phyloP scores from a whole-genome alignment of 1,284 basidiomycete genomes.

The Ustilago nuda region DNA sequence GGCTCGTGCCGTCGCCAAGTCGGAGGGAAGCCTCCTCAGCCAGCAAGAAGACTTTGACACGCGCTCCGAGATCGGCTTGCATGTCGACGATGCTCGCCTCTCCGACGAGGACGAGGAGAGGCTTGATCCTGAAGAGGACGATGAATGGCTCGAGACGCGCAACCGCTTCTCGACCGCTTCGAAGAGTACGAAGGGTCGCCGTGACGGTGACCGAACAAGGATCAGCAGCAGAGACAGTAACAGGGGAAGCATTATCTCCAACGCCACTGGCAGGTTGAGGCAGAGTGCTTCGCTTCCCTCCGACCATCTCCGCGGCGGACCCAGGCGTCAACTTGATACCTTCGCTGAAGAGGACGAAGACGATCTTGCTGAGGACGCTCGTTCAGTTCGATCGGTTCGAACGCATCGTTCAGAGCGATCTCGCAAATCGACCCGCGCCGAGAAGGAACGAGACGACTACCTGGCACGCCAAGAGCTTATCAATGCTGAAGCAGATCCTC shows the following conservation, averaged over 20 bases:
- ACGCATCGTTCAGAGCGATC: constrained; percentile 22
- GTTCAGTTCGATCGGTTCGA: constrained; percentile 24
- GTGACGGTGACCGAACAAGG: constrained; percentile 1
- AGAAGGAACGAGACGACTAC: constrained; percentile 46
- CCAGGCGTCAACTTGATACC: constrained; percentile 35
- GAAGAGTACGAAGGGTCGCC: constrained; percentile 17
- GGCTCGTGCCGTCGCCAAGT: constrained; percentile 50
- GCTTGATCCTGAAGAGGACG: constrained; percentile 28
- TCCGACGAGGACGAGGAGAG: constrained; percentile 23
- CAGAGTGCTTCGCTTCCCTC: constrained; percentile 31
- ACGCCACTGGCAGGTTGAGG: constrained; percentile 33
- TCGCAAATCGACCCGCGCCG: constrained; percentile 35
- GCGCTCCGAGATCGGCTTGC: constrained; percentile 27
- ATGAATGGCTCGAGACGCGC: constrained; percentile 40
- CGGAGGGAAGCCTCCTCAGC: constrained; percentile 28
- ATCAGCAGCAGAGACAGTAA: constrained; percentile 25
- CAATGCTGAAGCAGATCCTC: constrained; percentile 9
- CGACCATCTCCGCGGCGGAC: constrained; percentile 22
- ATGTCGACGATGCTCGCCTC: constrained; percentile 23
- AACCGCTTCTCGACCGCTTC: constrained; percentile 20
- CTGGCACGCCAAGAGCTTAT: constrained; percentile 33
- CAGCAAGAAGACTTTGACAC: constrained; percentile 22
- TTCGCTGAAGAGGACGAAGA: constrained; percentile 46
- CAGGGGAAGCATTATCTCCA: constrained; percentile 35
- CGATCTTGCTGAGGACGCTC: constrained; percentile 24